Conservation (phyloP, 495 filamentous ascomycete species). For the Podospora tetraspora region DNA sequence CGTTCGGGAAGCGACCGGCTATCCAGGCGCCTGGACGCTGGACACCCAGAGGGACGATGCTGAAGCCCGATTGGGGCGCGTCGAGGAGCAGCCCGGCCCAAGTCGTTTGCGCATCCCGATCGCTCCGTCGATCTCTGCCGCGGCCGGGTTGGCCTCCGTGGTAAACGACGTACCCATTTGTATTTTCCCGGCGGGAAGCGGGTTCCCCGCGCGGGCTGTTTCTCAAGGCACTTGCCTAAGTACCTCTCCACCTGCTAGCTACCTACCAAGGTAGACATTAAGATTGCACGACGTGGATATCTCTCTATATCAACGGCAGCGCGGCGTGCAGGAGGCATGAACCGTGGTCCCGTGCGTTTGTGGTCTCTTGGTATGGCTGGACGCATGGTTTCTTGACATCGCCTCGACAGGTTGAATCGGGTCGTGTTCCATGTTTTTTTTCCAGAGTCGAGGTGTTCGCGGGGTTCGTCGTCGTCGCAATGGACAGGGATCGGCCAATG, state of each 20-base stretch:
- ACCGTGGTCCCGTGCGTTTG: not conserved
- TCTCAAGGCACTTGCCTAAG: not conserved
- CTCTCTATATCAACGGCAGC: not conserved
- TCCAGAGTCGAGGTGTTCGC: not conserved
- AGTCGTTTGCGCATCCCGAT: not conserved
- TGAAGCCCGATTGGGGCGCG: not conserved
- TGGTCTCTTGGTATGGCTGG: not conserved
- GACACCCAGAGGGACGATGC: not conserved
- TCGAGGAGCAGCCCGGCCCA: not conserved
- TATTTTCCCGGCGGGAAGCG: not conserved
- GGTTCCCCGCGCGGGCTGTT: not conserved
- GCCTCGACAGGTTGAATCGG: not conserved
- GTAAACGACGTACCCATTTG: not conserved
- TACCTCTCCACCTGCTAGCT: too few relatives aligned
- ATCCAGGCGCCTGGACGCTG: not conserved
- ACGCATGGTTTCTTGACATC: not conserved
- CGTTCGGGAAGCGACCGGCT: not conserved
- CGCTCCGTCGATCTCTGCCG: not conserved
- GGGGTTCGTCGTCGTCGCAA: not conserved
- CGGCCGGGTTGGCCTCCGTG: not conserved
- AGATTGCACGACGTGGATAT: not conserved
- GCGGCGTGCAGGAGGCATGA: not conserved
- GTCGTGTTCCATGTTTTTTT: not conserved
- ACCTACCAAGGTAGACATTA: not conserved
- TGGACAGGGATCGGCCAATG: not conserved